A percentile compares a stretch with the other conserved stretches of the same genome.
Conservation (phyloP, 2,329 filamentous ascomycete species). For the Cladosporium sp. region DNA sequence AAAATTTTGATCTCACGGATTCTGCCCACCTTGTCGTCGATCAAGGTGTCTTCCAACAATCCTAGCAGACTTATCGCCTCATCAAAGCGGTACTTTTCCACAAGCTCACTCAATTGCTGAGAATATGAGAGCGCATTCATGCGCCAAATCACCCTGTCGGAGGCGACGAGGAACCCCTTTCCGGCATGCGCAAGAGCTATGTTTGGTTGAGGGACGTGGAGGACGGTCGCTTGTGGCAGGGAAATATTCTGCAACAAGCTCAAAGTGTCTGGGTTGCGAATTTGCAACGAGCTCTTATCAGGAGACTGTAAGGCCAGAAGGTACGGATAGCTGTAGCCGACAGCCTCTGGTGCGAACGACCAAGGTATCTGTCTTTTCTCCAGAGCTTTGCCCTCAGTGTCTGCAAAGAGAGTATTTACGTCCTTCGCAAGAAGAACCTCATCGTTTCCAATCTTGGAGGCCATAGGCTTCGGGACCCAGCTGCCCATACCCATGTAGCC, state of each 20-base stretch:
- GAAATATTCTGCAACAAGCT: slow-evolving; percentile 82
- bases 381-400: slow-evolving; percentile 73
- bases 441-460: slow-evolving; percentile 74
- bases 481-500: slow-evolving; percentile 93
- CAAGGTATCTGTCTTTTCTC: slow-evolving; percentile 89
- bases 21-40: slow-evolving; percentile 75
- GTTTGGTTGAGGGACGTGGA: slow-evolving; percentile 90
- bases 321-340: slow-evolving; percentile 97
- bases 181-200: slow-evolving; percentile 92
- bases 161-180: slow-evolving; percentile 91
- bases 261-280: slow-evolving; percentile 87
- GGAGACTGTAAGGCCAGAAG: slow-evolving; percentile 81
- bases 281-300: slow-evolving; percentile 78
- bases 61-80: slow-evolving; percentile 85
- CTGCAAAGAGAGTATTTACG: slow-evolving; percentile 90
- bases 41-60: slow-evolving; percentile 87
- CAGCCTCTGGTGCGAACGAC: slow-evolving; percentile 78
- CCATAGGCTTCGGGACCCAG: slow-evolving; percentile 86
- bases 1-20: slow-evolving; percentile 83
- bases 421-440: slow-evolving; percentile 95
- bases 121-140: slow-evolving; percentile 94
- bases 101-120: slow-evolving; percentile 77
- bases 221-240: slow-evolving; percentile 73
- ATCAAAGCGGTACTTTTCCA: slow-evolving; percentile 70
- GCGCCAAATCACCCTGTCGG: slow-evolving; percentile 88